phyloP scores from a whole-genome alignment of 768 basidiomycete genomes.

The Suillus subalutaceus region DNA sequence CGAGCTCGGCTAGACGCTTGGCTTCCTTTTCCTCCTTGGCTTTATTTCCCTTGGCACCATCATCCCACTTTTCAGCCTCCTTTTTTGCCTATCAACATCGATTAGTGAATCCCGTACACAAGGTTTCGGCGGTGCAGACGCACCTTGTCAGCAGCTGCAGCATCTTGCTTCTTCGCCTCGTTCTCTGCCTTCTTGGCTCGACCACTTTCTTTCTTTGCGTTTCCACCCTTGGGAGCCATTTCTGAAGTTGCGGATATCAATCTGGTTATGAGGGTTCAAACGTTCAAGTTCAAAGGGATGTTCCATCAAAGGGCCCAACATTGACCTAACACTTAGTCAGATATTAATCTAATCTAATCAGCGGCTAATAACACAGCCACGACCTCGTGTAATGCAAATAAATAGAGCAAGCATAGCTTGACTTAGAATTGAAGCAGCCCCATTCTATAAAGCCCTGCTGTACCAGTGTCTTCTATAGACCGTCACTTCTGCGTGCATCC shows the following conservation, averaged over 20 bases:
- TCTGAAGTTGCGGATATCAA: neutral
- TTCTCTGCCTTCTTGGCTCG: constrained; percentile 92
- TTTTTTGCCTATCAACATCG: constrained; percentile 60
- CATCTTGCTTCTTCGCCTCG: constrained; percentile 76
- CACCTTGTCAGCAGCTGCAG: constrained; percentile 63
- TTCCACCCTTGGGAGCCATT: constrained; percentile 89
- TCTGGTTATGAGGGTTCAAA: neutral
- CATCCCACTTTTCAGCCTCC: constrained; percentile 70
- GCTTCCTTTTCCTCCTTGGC: constrained; percentile 75
- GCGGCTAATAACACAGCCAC: constrained; percentile 27
- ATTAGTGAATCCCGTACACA: constrained; percentile 9
- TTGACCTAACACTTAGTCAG: constrained; percentile 12
- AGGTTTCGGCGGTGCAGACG: constrained; percentile 14
- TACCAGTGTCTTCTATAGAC: neutral
- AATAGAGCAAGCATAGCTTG: neutral
- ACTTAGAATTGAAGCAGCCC: neutral
- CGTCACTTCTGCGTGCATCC: neutral
- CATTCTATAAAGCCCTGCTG: neutral
- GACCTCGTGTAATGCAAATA: constrained; percentile 10
- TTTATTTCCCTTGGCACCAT: constrained; percentile 69
- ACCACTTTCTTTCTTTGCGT: constrained; percentile 91
- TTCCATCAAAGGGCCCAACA: neutral
- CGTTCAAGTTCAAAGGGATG: neutral
- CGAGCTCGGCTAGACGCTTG: constrained; percentile 78
- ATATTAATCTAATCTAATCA: constrained; percentile 23